Evolutionary conservation across 495 filamentous ascomycete species (phyloP).

Genomic region (Aspergillus homomorphus): DNA sequence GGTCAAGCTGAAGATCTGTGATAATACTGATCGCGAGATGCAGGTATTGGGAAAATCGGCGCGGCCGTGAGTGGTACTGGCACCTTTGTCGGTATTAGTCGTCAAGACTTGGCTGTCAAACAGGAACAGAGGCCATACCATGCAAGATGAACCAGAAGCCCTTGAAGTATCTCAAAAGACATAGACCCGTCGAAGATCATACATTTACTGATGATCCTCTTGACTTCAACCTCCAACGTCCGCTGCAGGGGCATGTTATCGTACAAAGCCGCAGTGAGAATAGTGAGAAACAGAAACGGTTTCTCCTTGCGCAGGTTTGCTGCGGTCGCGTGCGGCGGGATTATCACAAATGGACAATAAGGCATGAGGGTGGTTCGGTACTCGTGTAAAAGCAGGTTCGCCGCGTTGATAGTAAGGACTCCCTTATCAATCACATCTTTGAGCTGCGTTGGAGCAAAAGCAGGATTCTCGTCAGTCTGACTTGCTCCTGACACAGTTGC

Average conservation of each 20-base stretch:
- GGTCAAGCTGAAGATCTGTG: slow-evolving; percentile 40
- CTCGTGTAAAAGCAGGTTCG: slow-evolving; percentile 23
- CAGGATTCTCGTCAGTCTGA: background rate
- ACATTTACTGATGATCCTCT: slow-evolving; percentile 32
- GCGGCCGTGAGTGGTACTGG: slow-evolving; percentile 32
- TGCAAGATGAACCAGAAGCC: slow-evolving; percentile 13
- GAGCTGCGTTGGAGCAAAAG: background rate
- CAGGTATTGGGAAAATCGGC: slow-evolving; percentile 37
- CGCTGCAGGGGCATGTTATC: slow-evolving; percentile 35
- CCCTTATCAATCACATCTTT: slow-evolving; percentile 24
- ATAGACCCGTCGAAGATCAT: slow-evolving; percentile 40
- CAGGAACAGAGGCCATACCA: slow-evolving; percentile 11
- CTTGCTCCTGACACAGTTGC: background rate
- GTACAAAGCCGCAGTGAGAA: slow-evolving; percentile 39
- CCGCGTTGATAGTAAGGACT: slow-evolving; percentile 17
- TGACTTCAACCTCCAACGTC: slow-evolving; percentile 34
- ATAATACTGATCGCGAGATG: slow-evolving; percentile 43
- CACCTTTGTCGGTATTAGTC: slow-evolving; percentile 15
- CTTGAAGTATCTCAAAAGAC: slow-evolving; percentile 43
- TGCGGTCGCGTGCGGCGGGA: slow-evolving; percentile 21
- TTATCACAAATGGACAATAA: slow-evolving; percentile 35
- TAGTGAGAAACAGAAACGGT: slow-evolving; percentile 35
- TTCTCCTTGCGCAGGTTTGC: slow-evolving; percentile 24
- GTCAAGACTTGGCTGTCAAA: background rate
- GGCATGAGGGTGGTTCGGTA: slow-evolving; percentile 18